These are phyloP conservation scores for Solioccasus polychromus DNA, from an alignment of 768 basidiomycete species.

Conservation along the genomic window DNA sequence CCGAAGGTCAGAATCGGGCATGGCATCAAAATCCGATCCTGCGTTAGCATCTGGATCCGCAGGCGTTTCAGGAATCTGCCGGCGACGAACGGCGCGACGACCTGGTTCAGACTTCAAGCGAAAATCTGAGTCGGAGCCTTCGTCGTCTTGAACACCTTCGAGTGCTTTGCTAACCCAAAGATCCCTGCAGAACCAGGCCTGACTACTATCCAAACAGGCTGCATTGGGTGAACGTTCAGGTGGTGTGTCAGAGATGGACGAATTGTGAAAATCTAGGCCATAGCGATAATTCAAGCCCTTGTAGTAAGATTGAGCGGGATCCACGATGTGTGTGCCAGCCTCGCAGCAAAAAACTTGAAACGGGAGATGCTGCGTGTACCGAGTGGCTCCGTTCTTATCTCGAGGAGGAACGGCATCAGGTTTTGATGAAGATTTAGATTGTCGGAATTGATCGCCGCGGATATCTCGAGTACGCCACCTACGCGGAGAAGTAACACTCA, in stretches of 20 bases:
- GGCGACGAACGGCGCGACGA: conserved; percentile 31
- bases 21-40: conserved; percentile 86
- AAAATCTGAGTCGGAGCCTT: conserved; percentile 19
- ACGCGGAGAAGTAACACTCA: background rate
- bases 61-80: conserved; percentile 30
- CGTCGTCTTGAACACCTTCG: conserved; percentile 65
- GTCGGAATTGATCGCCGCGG: conserved; percentile 96
- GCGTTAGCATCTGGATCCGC: conserved; percentile 74
- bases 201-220: conserved; percentile 90
- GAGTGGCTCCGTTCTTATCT: conserved; percentile 73
- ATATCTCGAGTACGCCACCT: conserved; percentile 99
- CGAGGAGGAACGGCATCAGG: conserved; percentile 90
- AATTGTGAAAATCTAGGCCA: conserved; percentile 78
- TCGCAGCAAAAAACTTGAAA: conserved; percentile 99
- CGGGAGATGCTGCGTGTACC: conserved; percentile 89
- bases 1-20: conserved; percentile 65
- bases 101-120: conserved; percentile 12
- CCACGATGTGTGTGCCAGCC: conserved; percentile 94
- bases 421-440: conserved; percentile 91
- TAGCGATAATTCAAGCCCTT: conserved; percentile 82
- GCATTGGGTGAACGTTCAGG: conserved; percentile 70
- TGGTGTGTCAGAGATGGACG: conserved; percentile 56
- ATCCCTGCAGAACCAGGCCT: conserved; percentile 98
- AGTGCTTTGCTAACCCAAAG: conserved; percentile 89
- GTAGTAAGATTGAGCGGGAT: conserved; percentile 95